Percentiles rank a stretch among this genome's conserved stretches.
phyloP scores from a whole-genome alignment of 768 basidiomycete genomes.

The Podaxis mareebaensis region DNA sequence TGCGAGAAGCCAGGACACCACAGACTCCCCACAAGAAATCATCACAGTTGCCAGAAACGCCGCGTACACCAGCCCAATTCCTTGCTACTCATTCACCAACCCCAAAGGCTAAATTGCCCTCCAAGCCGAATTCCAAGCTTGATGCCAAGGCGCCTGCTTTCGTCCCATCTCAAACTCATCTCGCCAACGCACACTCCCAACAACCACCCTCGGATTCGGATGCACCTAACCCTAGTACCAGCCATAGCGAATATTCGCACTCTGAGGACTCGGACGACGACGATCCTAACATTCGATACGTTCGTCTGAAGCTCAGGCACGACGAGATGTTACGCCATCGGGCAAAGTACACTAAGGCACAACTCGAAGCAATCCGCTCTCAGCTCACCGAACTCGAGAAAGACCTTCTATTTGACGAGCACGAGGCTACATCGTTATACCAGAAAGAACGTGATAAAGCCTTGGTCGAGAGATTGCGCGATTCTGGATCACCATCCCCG shows the following conservation, averaged over 20 bases:
- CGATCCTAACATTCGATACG: constrained; percentile 65
- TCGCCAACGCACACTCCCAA: background rate
- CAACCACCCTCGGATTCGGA: background rate
- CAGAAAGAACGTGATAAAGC: constrained; percentile 51
- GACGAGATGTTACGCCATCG: constrained; percentile 39
- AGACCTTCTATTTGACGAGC: constrained; percentile 72
- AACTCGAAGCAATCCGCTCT: constrained; percentile 37
- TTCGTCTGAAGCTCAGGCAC: constrained; percentile 59
- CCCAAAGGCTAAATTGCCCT: constrained; percentile 20
- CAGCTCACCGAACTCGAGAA: constrained; percentile 45
- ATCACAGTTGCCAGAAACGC: constrained; percentile 30
- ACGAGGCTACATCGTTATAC: constrained; percentile 63
- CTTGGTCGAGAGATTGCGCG: constrained; percentile 43
- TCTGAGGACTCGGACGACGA: constrained; percentile 34
- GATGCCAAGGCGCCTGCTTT: constrained; percentile 43
- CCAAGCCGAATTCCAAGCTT: constrained; percentile 24
- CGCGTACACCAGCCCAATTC: constrained; percentile 36
- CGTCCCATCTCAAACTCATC: constrained; percentile 26
- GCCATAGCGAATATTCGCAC: background rate
- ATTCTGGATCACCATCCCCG: background rate
- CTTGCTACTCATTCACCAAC: constrained; percentile 23
- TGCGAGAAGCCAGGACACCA: constrained; percentile 14
- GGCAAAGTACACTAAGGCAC: constrained; percentile 29
- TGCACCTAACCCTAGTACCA: background rate
- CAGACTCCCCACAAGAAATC: constrained; percentile 15